Evolutionary conservation across 768 basidiomycete species (phyloP).

Genomic region (Candolleomyces aberdarensis): DNA sequence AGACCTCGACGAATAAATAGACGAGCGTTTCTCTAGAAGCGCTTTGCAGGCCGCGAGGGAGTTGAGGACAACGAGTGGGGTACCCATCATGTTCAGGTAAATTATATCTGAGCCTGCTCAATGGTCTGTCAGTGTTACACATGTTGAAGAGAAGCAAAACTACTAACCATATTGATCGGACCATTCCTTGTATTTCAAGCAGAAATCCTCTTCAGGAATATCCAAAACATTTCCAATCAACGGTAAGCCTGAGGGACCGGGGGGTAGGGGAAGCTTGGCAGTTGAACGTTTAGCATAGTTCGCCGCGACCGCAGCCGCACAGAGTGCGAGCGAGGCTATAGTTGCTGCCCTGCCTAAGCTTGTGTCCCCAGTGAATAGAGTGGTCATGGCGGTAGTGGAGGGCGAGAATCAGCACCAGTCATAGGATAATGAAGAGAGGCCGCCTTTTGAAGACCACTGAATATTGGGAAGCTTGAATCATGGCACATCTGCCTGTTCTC

Average conservation of each 20-base stretch:
- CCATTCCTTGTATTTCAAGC: conserved; percentile 6
- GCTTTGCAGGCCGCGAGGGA: conserved; percentile 9
- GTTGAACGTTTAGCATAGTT: neutral
- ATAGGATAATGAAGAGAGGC: too few species aligned
- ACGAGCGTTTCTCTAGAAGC: conserved; percentile 12
- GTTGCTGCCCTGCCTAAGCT: neutral
- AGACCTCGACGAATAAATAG: conserved; percentile 12
- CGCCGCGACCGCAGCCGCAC: neutral
- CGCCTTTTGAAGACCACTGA: too few species aligned
- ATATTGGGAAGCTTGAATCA: too few species aligned
- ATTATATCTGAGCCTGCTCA: conserved; percentile 4
- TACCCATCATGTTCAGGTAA: conserved; percentile 7
- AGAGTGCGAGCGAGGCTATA: neutral
- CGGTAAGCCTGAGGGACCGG: conserved; percentile 22
- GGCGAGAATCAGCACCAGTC: too few species aligned
- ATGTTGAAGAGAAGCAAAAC: neutral
- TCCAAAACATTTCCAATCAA: conserved; percentile 23
- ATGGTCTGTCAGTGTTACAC: neutral
- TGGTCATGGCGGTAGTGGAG: neutral
- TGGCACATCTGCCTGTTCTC: too few species aligned
- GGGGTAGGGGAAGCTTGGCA: conserved; percentile 16
- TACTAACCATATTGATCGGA: neutral
- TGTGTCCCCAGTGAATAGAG: neutral
- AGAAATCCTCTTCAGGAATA: conserved; percentile 14
- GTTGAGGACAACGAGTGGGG: conserved; percentile 12